Evolutionary conservation across 2,329 filamentous ascomycete species (phyloP).

Genomic region (Cytospora chrysosperma): DNA sequence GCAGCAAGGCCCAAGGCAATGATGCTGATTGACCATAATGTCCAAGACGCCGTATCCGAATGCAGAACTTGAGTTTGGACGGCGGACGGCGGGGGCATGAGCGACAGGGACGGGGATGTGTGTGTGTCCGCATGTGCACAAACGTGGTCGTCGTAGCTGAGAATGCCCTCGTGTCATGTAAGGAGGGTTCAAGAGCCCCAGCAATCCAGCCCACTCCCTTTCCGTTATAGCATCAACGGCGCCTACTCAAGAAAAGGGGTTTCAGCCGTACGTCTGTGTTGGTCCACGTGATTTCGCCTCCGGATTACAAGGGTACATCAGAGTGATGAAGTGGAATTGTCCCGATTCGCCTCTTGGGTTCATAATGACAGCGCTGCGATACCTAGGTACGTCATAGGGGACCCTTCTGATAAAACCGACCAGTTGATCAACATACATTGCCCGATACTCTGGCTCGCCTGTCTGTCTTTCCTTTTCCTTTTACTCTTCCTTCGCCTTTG

Average conservation of each 20-base stretch:
- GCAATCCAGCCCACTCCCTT: too few relatives aligned
- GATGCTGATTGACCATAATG: constrained; percentile 38
- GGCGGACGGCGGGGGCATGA: constrained; percentile 29
- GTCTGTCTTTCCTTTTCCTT: background rate
- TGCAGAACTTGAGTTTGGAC: constrained; percentile 41
- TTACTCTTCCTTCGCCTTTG: background rate
- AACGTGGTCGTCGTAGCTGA: too few relatives aligned
- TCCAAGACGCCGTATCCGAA: constrained; percentile 43
- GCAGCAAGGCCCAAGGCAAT: constrained; percentile 39
- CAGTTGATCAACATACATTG: background rate
- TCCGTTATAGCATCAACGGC: too few relatives aligned
- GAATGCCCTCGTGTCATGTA: too few relatives aligned
- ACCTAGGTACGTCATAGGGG: background rate
- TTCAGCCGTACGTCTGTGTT: background rate
- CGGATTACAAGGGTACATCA: background rate
- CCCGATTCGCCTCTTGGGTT: background rate
- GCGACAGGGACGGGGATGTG: background rate
- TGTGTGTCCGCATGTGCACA: background rate
- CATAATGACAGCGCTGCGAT: background rate
- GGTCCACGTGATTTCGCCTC: background rate
- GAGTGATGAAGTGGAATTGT: background rate
- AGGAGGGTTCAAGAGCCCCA: too few relatives aligned
- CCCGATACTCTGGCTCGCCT: background rate
- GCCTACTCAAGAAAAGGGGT: too few relatives aligned
- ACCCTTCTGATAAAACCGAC: background rate